Conservation (phyloP, 2,329 filamentous ascomycete genomes). For the Aspergillus neoniger region DNA sequence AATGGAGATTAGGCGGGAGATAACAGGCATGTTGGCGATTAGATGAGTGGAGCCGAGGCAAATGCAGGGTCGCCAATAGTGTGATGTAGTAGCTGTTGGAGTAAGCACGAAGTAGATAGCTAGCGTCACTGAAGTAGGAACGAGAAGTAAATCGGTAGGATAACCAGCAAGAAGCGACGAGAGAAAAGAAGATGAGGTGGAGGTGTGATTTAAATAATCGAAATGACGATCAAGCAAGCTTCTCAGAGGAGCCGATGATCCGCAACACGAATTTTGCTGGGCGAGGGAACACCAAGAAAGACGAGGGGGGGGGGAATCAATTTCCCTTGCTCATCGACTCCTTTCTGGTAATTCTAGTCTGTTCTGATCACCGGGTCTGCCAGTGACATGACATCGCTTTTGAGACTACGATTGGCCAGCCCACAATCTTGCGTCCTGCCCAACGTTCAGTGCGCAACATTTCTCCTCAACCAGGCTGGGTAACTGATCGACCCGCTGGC, state of each 20-base stretch:
- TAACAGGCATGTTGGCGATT: constrained; percentile 46
- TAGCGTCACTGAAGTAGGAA: neutral
- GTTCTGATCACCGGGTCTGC: neutral
- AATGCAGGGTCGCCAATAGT: constrained; percentile 5
- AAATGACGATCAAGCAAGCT: neutral
- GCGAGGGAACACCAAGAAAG: no score
- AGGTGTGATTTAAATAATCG: constrained; percentile 12
- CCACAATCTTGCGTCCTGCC: constrained; percentile 18
- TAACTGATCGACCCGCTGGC: constrained; percentile 14
- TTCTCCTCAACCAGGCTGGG: constrained; percentile 5
- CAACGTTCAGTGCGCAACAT: constrained; percentile 15
- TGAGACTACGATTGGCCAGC: neutral
- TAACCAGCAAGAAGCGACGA: constrained; percentile 1
- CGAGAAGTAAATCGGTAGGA: neutral
- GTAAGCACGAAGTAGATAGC: neutral
- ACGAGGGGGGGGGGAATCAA: neutral
- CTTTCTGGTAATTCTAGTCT: neutral
- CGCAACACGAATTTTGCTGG: neutral
- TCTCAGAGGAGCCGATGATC: neutral
- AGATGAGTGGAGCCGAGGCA: neutral
- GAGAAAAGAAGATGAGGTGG: neutral
- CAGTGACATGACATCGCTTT: constrained; percentile 21
- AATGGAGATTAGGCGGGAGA: constrained; percentile 59
- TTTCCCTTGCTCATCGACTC: neutral
- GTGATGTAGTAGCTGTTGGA: neutral